Base-by-base conservation (phyloP, 306 rosid genomes). In the Heteromeles arbutifolia region DNA sequence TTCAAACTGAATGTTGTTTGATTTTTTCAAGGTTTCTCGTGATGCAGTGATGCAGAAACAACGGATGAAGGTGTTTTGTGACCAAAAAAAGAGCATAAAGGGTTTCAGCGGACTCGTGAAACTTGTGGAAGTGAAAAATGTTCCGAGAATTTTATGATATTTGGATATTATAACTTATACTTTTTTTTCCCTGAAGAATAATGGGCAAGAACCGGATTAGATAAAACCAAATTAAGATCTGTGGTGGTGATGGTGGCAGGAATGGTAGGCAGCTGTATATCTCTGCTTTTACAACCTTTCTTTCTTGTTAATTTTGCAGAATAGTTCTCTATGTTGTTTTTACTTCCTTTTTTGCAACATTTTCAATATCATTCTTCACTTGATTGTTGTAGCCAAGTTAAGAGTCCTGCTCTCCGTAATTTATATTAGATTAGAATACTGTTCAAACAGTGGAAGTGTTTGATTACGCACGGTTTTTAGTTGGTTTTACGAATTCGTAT, bases 31-130 rank as follows among this genome's bases (percentile, higher is more conserved):
- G 64, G 68, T 50, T 80, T 81, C 70, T 57, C 79, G n/a, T n/a
- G n/a, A n/a, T n/a, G n/a, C n/a, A n/a, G 62, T 74, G 74, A 72
- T 82, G 87, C 92, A 85, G 95, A 74, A 85, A 78, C 64, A 69
- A 77, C 21, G 7, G 21, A 14, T 4, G 53, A 15, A 15, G 19
- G 3, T 17, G 19, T 48, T 48, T 48, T 48, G 53, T 48, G 4
- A 15, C 53, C 53, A 1, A 48, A 1, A 48, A 48, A 48, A 5
- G 53, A 59, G 56, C 74, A 31, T 22, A 21, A 69, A 59, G 31
- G 63, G 70, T 50, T 75, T 70, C 74, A 48, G 68, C 75, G 58
- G 82, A 67, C 11, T 39, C 39, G 18, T 56, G 77, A 70, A 78
- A 79, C 81, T 64, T 72, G 70, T 72, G 82, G 64, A 84, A 86